These are phyloP conservation scores for Parastagonospora avenae DNA, from an alignment of 2,329 filamentous ascomycete species.

Conservation along the genomic window DNA sequence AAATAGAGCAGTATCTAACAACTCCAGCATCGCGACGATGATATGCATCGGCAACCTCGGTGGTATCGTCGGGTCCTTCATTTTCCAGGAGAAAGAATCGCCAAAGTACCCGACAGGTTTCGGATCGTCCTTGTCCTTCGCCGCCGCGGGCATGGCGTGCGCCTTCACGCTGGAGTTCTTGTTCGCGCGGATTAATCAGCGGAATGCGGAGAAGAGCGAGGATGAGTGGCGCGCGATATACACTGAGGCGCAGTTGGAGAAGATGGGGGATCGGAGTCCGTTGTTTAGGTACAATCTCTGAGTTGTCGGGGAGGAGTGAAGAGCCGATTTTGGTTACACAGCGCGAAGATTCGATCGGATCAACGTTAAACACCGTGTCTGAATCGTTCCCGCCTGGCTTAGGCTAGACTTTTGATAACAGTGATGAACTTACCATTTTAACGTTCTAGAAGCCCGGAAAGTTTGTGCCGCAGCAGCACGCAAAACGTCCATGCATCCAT, in stretches of 20 bases:
- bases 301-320: not conserved
- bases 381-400: no score
- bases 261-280: constrained; percentile 47
- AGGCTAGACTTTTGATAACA: no score
- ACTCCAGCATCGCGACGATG: constrained; percentile 26
- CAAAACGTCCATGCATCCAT: no score
- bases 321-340: no score
- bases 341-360: no score
- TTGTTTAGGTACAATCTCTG: constrained; percentile 45
- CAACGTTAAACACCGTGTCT: no score
- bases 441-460: no score
- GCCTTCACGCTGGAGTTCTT: constrained; percentile 24
- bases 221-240: constrained; percentile 43
- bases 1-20: not conserved
- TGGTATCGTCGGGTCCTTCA: constrained; percentile 37
- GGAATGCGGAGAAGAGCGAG: constrained; percentile 38
- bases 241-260: constrained; percentile 42
- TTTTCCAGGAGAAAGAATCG: constrained; percentile 38
- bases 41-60: constrained; percentile 31
- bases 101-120: constrained; percentile 43
- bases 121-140: constrained; percentile 35
- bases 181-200: constrained; percentile 42
- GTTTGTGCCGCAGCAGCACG: no score
- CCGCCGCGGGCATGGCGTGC: constrained; percentile 21
- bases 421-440: no score